Evolutionary conservation across 2,329 filamentous ascomycete species (phyloP).

Genomic region (Phoma sp.): DNA sequence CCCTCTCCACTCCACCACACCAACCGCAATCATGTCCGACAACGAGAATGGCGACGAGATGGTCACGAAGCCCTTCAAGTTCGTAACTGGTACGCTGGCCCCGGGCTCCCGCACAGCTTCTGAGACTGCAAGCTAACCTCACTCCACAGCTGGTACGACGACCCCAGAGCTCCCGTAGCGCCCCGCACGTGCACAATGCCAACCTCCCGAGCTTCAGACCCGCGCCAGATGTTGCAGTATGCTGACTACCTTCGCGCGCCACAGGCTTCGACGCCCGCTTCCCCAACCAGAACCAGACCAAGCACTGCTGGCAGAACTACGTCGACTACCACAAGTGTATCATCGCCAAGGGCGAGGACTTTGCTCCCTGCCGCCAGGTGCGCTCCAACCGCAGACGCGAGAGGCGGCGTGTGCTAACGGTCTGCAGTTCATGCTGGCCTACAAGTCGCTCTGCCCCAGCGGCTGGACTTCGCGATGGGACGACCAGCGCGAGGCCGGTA

Average conservation of each 20-base stretch:
- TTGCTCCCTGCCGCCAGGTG: slow-evolving; percentile 96
- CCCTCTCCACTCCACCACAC: slow-evolving; percentile 22
- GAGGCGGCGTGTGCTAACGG: slow-evolving; percentile 6
- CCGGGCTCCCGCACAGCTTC: slow-evolving; percentile 18
- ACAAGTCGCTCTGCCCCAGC: slow-evolving; percentile 96
- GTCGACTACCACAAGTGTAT: slow-evolving; percentile 99
- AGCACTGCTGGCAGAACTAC: slow-evolving; percentile 99
- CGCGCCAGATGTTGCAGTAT: slow-evolving; percentile 11
- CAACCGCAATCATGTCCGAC: slow-evolving; percentile 81
- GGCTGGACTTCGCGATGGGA: slow-evolving; percentile 96
- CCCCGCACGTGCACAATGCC: slow-evolving; percentile 11
- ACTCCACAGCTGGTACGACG: slow-evolving; percentile 50
- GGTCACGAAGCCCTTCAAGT: slow-evolving; percentile 99
- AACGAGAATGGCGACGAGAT: slow-evolving; percentile 64
- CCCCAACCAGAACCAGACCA: slow-evolving; percentile 96
- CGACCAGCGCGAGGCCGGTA: slow-evolving; percentile 81
- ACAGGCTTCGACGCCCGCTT: slow-evolving; percentile 98
- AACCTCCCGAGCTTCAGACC: background rate
- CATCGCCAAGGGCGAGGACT: slow-evolving; percentile 97
- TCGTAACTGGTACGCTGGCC: slow-evolving; percentile 85
- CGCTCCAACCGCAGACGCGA: slow-evolving; percentile 3
- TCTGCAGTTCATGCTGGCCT: slow-evolving; percentile 89
- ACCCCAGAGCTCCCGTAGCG: slow-evolving; percentile 18
- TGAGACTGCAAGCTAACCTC: slow-evolving; percentile 38
- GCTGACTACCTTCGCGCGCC: slow-evolving; percentile 31